Evolutionary conservation across 2,329 filamentous ascomycete species (phyloP).

Genomic region (Hypoxylon sp.): DNA sequence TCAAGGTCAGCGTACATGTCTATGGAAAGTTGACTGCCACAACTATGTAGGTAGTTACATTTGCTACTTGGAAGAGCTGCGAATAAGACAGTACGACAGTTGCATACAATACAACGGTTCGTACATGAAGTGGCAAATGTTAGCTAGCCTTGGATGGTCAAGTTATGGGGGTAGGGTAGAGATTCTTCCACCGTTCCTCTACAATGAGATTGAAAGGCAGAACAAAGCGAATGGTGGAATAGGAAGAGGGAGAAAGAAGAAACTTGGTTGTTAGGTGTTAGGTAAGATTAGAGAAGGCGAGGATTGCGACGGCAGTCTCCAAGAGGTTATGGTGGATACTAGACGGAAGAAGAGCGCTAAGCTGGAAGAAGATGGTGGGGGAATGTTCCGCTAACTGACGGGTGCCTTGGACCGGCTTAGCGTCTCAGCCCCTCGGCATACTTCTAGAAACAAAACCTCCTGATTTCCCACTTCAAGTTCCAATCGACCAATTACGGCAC

Average conservation of each 20-base stretch:
- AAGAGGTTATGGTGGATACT: constrained; percentile 10
- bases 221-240: constrained; percentile 6
- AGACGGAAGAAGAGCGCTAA: constrained; percentile 27
- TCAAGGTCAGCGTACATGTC: constrained; percentile 28
- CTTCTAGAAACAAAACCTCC: constrained; percentile 21
- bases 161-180: constrained; percentile 11
- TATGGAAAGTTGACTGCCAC: constrained; percentile 18
- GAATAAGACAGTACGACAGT: constrained; percentile 21
- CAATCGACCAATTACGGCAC: constrained; percentile 15
- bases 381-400: constrained; percentile 14
- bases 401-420: constrained; percentile 23
- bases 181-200: constrained; percentile 1
- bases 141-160: constrained; percentile 11
- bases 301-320: constrained; percentile 33
- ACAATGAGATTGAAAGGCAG: constrained; percentile 10
- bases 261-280: constrained; percentile 19
- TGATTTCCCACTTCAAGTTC: background rate
- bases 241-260: background rate
- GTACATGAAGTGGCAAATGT: constrained; percentile 37
- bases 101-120: constrained; percentile 28
- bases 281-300: constrained; percentile 29
- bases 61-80: constrained; percentile 24
- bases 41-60: constrained; percentile 36
- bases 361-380: constrained; percentile 42
- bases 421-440: constrained; percentile 6